phyloP scores from a whole-genome alignment of 208 protist genomes.

The Sergeia podlipaevii region DNA sequence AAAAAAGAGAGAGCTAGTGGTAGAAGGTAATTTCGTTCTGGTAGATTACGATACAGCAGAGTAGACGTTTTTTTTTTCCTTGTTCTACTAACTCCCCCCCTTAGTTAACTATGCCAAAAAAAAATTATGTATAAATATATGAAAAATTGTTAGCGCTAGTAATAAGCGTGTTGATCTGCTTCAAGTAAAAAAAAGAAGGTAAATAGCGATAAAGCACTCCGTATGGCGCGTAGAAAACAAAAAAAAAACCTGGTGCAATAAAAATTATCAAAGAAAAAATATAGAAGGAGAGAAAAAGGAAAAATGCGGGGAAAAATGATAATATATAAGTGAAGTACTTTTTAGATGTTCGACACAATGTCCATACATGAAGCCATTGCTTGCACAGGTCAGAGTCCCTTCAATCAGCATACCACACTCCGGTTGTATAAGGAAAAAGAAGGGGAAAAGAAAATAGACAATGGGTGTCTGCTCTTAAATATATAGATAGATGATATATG shows the following conservation, averaged over 20 bases:
- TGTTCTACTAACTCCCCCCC: neutral
- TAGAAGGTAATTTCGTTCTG: no score
- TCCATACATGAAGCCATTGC: no score
- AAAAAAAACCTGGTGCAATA: neutral
- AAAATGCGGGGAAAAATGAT: constrained; percentile 2
- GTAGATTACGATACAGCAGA: no score
- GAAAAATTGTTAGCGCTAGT: neutral
- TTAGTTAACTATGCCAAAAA: neutral
- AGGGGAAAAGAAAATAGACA: neutral
- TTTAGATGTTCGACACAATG: no score
- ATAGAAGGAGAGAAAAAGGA: constrained; percentile 11
- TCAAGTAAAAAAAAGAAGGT: constrained; percentile 12
- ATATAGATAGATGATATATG: neutral
- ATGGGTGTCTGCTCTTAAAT: neutral
- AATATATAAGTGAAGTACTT: constrained; percentile 10
- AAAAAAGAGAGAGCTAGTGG: no score
- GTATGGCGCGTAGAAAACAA: neutral
- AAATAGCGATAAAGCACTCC: neutral
- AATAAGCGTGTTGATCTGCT: no score
- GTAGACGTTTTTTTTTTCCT: neutral
- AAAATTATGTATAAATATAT: constrained; percentile 6
- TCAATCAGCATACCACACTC: neutral
- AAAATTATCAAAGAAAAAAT: neutral
- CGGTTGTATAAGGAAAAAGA: neutral
- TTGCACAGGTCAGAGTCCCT: neutral